Evolutionary conservation across 441 rosid species (phyloP), one percentile per base, ranked within the genome.

Genomic region (Aquilaria agallochum): DNA sequence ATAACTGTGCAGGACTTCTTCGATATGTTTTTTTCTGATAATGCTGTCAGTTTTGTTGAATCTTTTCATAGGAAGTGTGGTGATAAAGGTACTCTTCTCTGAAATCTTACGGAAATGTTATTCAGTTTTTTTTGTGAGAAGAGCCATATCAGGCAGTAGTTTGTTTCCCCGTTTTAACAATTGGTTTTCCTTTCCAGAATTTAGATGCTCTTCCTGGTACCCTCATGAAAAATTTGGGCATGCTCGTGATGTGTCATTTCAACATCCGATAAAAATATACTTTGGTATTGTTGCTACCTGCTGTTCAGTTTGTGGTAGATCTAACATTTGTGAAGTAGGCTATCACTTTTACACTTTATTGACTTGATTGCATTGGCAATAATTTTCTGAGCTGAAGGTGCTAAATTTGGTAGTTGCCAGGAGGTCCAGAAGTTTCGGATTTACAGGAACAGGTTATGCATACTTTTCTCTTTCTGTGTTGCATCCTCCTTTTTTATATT

Each of bases 201-300:
- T 95, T 65, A 80, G 72, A 77, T 83, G 96, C 78, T 69, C 96
- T 67, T 71, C 84, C 36, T 95, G 99, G 99, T 63, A 62, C 54
- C 75, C 80, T 51, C 84, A 83, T 76, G 83, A 88, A 47, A 75
- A 87, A 74, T 83, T 80, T 79, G 95, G 95, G 50, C 83, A 86
- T 74, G 71, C 78, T 20, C 98, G 99, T 71, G 76, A 81, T 31
- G 78, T 86, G 60, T 86, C 87, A 64, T 95, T 92, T 85, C 93
- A 83, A 55, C 99, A 92, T 83, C 98, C 97, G 27, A 92, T 92
- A 72, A 92, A 89, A 82, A 70, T 95, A 45, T 95, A 92, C 77
- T 81, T 92, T 76, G 99, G 99, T 95, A 86, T 63, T 77, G 44
- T 71, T 48, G 47, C 3, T 36, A 36, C 42, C 5, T 2, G 27